phyloP scores from a whole-genome alignment of 2,329 filamentous ascomycete genomes.

The Botrytis squamosa region DNA sequence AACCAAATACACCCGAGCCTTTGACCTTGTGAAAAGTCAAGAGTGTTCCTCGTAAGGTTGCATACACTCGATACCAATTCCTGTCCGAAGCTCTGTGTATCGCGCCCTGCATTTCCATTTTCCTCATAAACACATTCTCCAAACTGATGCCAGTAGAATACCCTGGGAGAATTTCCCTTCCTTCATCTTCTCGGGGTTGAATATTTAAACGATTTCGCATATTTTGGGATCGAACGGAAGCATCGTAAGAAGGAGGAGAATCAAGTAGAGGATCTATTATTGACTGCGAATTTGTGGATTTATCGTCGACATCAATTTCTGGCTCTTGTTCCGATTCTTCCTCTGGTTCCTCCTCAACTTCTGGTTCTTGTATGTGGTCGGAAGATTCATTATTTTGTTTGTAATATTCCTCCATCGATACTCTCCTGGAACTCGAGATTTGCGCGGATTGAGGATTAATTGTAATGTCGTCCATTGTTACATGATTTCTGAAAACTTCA shows the following conservation, averaged over 20 bases:
- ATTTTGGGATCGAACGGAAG: constrained; percentile 24
- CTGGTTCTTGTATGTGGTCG: constrained; percentile 1
- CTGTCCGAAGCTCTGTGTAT: constrained; percentile 61
- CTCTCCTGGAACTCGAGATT: background rate
- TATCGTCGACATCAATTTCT: background rate
- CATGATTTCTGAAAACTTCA: constrained; percentile 14
- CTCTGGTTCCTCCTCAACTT: constrained; percentile 9
- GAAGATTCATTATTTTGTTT: constrained; percentile 15
- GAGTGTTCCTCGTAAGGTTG: constrained; percentile 65
- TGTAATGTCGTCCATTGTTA: constrained; percentile 18
- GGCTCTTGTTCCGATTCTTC: constrained; percentile 5
- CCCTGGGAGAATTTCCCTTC: constrained; percentile 50
- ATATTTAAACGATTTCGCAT: constrained; percentile 34
- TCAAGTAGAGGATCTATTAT: constrained; percentile 16
- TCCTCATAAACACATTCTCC: constrained; percentile 59
- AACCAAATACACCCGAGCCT: constrained; percentile 53
- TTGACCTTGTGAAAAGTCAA: constrained; percentile 65
- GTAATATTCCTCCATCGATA: constrained; percentile 18
- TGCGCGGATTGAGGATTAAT: background rate
- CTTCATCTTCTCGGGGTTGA: constrained; percentile 41
- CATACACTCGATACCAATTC: constrained; percentile 63
- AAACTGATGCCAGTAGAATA: constrained; percentile 58
- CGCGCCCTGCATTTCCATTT: constrained; percentile 65
- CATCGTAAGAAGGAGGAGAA: constrained; percentile 31
- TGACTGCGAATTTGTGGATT: background rate